Percentiles rank a stretch among this genome's conserved stretches.
Conservation (phyloP, 164 flowering plant genomes). For the Tetrastigma voinierianum region DNA sequence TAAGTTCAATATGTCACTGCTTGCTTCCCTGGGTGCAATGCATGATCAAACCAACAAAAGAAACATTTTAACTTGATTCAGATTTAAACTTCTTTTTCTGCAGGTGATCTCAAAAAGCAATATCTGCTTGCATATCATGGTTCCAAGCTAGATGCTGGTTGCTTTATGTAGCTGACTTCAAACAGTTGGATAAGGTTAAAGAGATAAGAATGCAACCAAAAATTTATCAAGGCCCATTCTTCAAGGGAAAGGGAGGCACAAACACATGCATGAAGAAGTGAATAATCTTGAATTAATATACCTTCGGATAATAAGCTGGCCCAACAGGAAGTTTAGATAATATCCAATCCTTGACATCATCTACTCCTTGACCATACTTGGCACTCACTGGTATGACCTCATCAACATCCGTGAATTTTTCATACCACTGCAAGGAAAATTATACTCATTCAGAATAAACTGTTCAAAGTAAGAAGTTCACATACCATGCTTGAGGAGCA, state of each 20-base stretch:
- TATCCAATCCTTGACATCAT: conserved; percentile 92
- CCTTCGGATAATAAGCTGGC: conserved; percentile 96
- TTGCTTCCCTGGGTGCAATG: background rate
- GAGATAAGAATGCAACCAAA: background rate
- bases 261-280: background rate
- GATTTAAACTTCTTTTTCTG: background rate
- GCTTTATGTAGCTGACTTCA: background rate
- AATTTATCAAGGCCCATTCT: background rate
- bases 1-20: background rate
- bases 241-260: background rate
- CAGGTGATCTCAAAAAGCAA: background rate
- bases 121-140: background rate
- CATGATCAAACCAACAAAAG: background rate
- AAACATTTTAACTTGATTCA: background rate
- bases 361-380: conserved; percentile 92
- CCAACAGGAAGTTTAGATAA: conserved; percentile 89
- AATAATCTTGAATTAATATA: conserved; percentile 6
- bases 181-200: background rate
- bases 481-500: background rate
- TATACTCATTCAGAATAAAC: background rate
- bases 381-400: conserved; percentile 99
- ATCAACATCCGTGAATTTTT: conserved; percentile 84
- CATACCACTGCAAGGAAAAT: conserved; percentile 76
- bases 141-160: background rate
- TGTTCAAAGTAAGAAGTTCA: background rate